Conservation (phyloP, 148 eudicot species). For the Selenicereus undatus region DNA sequence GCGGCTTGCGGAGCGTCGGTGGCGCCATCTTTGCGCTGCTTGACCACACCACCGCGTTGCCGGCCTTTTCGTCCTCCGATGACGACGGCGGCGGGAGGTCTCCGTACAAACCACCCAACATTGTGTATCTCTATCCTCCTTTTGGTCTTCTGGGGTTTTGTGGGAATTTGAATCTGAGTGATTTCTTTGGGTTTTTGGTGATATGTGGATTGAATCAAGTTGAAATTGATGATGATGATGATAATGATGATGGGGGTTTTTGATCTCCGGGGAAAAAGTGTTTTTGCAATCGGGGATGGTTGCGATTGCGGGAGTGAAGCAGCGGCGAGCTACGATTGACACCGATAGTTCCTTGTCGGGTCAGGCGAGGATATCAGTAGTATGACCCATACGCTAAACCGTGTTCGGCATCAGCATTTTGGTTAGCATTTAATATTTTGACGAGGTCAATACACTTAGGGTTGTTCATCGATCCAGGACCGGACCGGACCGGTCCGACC, state of each 20-base stretch:
- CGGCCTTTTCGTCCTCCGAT: conserved; percentile 44
- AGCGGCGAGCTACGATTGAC: no score
- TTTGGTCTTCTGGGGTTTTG: background rate
- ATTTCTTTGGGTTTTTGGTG: background rate
- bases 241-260: background rate
- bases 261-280: background rate
- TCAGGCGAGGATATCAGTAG: no score
- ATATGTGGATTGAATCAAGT: background rate
- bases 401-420: no score
- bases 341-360: no score
- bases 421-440: no score
- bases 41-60: conserved; percentile 59
- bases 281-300: no score
- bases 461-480: no score
- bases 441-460: no score
- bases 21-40: conserved; percentile 86
- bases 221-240: background rate
- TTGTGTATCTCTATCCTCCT: conserved; percentile 6
- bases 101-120: conserved; percentile 87
- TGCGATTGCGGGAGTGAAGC: no score
- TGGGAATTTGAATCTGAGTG: background rate
- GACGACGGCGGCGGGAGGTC: conserved; percentile 85
- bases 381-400: no score
- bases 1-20: conserved; percentile 85
- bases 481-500: no score